These are phyloP conservation scores for Stephanodiscus minutulus DNA, from an alignment of 108 stramenopile genomes.

Conservation along the genomic window DNA sequence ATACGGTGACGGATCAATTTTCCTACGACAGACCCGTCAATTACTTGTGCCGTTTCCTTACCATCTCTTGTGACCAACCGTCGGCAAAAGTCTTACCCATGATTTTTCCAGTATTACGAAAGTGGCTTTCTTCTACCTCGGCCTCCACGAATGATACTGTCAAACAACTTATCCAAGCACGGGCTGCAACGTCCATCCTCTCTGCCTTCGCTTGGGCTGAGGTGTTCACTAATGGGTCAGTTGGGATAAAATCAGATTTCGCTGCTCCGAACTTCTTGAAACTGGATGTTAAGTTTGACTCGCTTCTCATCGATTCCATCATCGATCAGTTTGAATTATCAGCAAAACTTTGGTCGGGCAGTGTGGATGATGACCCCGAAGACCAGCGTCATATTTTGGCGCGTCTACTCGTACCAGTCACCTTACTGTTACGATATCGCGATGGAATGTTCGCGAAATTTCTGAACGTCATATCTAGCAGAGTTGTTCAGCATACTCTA, in stretches of 20 bases:
- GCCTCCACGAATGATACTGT: slow-evolving; percentile 2
- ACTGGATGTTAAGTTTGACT: slow-evolving; percentile 28
- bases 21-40: slow-evolving; percentile 34
- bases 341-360: slow-evolving; percentile 15
- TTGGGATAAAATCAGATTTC: neutral
- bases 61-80: slow-evolving; percentile 19
- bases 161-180: slow-evolving; percentile 28
- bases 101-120: slow-evolving; percentile 34
- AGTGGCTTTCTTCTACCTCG: slow-evolving; percentile 30
- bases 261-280: slow-evolving; percentile 17
- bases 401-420: slow-evolving; percentile 32
- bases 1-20: slow-evolving; percentile 19
- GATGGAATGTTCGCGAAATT: slow-evolving; percentile 28
- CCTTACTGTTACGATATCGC: slow-evolving; percentile 30
- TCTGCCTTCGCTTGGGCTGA: slow-evolving; percentile 47
- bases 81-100: slow-evolving; percentile 38
- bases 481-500: slow-evolving; percentile 6
- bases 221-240: slow-evolving; percentile 1
- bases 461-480: slow-evolving; percentile 15
- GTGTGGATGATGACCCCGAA: slow-evolving; percentile 26
- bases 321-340: slow-evolving; percentile 21
- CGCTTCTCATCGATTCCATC: slow-evolving; percentile 22
- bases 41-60: slow-evolving; percentile 34
- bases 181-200: slow-evolving; percentile 43
- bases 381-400: slow-evolving; percentile 17